A percentile compares a stretch with the other conserved stretches of the same genome.
Evolutionary conservation across 176 grass and related monocot genomes (phyloP).

Genomic region (Juncus effusus): DNA sequence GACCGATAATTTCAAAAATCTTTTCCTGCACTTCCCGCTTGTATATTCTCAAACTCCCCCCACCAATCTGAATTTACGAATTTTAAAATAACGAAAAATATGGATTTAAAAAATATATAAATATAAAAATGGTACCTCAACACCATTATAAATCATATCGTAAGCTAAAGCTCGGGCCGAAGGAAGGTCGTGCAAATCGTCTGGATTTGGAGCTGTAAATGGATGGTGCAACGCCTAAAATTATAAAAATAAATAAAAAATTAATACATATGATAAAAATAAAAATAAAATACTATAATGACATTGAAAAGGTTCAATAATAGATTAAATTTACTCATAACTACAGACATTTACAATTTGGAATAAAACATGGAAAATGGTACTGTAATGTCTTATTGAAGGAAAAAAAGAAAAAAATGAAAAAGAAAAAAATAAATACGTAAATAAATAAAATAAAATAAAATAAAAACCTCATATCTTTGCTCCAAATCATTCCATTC

Average conservation of each 20-base stretch:
- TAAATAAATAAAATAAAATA: conserved; percentile 8
- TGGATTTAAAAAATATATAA: neutral
- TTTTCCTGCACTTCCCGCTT: conserved; percentile 86
- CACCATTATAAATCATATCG: conserved; percentile 93
- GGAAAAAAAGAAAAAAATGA: conserved; percentile 1
- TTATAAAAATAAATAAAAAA: conserved; percentile 16
- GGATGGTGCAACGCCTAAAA: conserved; percentile 87
- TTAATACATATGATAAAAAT: neutral
- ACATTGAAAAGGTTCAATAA: too few species aligned
- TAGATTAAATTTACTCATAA: neutral
- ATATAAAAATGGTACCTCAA: conserved; percentile 53
- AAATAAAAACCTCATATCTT: conserved; percentile 69
- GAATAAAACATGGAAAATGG: too few species aligned
- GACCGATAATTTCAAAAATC: conserved; percentile 84
- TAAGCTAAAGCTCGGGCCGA: conserved; percentile 89
- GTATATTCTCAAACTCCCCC: conserved; percentile 92
- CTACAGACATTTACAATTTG: too few species aligned
- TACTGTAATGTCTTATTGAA: too few species aligned
- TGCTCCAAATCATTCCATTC: conserved; percentile 84
- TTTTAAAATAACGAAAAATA: conserved; percentile 23
- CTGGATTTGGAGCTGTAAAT: conserved; percentile 95
- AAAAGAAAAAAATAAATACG: neutral
- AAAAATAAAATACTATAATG: conserved; percentile 5
- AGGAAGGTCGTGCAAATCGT: conserved; percentile 79
- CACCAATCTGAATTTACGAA: conserved; percentile 59